Evolutionary conservation across 1,139 yeast species (phyloP), one percentile per base, ranked within the genome.

Genomic region (Suhomyces kunorum): DNA sequence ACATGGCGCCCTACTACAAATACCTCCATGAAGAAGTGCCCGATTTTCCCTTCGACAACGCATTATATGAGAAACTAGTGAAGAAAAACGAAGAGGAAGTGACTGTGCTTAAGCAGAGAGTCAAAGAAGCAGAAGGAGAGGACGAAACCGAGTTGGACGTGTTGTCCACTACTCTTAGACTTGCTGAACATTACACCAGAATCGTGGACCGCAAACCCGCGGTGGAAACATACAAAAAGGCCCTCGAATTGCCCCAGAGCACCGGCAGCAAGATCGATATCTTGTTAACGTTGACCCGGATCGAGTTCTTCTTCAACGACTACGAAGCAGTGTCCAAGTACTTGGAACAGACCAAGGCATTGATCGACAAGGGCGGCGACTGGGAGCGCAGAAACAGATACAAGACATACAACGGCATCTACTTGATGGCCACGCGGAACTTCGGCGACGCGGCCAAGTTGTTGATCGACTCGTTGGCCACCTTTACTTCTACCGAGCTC

Each of bases 321-420:
- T 83, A 81, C 56, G 67, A 69, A 11, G 79, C 78, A 50, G 86
- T 87, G 32, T 77, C 82, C 44, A 81, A 82, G 55, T 83, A 84
- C 58, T 75, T 94, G 54, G 95, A 85, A 42, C 83, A 83, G 51
- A 80, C 84, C 28, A 81, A 85, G 56, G 60, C 69, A 31, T 71
- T 87, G 58, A 88, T 92, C 56, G 98, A 92, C 55, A 85, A 88
- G 56, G 98, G 98, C 38, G 98, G 98, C 44, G 99, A 92, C 62
- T 92, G 99, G 98, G 98, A 94, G 66, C 87, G 98, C 63, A 81
- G 96, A 58, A 92, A 94, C 68, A 74, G 96, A 53, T 88, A 80
- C 71, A 92, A 94, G 68, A 88, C 98, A 6, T 94, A 92, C 66
- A 68, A 79, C 47, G 98, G 98, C 16, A 76, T 92, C 40, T 87